Evolutionary conservation across 306 rosid species (phyloP), one percentile per base, ranked within the genome.

Genomic region (Leucaena leucocephala): DNA sequence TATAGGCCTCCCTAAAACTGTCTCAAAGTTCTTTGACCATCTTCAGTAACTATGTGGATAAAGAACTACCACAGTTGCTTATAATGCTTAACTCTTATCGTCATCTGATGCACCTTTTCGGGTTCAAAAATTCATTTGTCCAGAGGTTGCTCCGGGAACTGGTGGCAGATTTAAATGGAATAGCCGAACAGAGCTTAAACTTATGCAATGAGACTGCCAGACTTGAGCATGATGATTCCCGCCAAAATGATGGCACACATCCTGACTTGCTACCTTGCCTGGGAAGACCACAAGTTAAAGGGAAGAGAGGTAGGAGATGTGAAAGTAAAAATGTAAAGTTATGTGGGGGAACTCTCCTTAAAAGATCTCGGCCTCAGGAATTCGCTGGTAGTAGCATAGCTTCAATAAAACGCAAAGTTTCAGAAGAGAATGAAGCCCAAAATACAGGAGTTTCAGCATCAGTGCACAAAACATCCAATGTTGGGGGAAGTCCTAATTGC

Each of bases 141-240:
- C 97, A 86, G 81, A 89, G 94, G 80, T 78, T 94, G 80, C 97
- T 94, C 46, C 83, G 97, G 57, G 94, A 90, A 81, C 70, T 91
- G 71, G 93, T 86, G 80, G 81, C 94, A 72, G 84, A 88, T 83
- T 76, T 88, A 83, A 87, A 85, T 81, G 91, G 90, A 80, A 79
- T 80, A 27, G 83, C 85, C 49, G 93, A 89, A 40, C 82, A 3
- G 75, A 86, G 83, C 76, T 71, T 81, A 57, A 84, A 78, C 71
- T 38, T 54, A 59, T 72, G 82, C 82, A 78, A 74, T 43, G 79
- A 64, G 72, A 77, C 79, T 77, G 80, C 88, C 71, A 80, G 73
- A 82, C 55, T 73, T 58, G 85, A 78, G 55, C 45, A 43, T 45
- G 83, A 79, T 77, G 74, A 70, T 74, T 46, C 65, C 65, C 27